Evolutionary conservation across 305 asterid species (phyloP).

Genomic region (Plantago rigida): DNA sequence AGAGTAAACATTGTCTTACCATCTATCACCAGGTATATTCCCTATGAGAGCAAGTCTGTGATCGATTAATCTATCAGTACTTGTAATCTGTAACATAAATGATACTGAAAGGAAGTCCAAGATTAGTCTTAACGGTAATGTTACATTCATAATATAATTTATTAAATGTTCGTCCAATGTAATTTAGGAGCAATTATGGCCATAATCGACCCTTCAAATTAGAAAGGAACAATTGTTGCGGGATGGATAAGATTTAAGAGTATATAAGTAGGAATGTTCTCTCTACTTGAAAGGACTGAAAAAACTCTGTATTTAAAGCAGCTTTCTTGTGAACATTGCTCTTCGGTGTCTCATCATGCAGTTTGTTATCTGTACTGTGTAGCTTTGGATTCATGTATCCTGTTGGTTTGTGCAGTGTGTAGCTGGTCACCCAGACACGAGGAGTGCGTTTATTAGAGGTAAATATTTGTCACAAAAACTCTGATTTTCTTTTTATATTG

Average conservation of each 20-base stretch:
- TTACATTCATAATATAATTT: no score
- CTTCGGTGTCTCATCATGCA: neutral
- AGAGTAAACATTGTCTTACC: neutral
- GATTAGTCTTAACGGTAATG: neutral
- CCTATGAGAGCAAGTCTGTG: no score
- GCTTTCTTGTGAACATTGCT: neutral
- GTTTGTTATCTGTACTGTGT: neutral
- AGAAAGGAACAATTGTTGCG: neutral
- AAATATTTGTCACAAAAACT: neutral
- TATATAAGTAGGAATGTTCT: neutral
- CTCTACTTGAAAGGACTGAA: neutral
- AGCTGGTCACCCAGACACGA: slow-evolving; percentile 47
- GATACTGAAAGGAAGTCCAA: neutral
- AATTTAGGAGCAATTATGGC: no score
- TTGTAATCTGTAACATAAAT: no score
- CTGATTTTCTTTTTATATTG: neutral
- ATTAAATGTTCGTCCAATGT: no score
- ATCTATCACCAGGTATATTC: neutral
- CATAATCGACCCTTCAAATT: neutral
- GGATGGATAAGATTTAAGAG: neutral
- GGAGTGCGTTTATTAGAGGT: slow-evolving; percentile 39
- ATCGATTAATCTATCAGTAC: no score
- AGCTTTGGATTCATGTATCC: slow-evolving; percentile 9
- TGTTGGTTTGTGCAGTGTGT: slow-evolving; percentile 43
- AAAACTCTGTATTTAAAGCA: neutral